Base-by-base conservation (phyloP, 768 basidiomycete genomes). In the Phlebiopsis gigantea region DNA sequence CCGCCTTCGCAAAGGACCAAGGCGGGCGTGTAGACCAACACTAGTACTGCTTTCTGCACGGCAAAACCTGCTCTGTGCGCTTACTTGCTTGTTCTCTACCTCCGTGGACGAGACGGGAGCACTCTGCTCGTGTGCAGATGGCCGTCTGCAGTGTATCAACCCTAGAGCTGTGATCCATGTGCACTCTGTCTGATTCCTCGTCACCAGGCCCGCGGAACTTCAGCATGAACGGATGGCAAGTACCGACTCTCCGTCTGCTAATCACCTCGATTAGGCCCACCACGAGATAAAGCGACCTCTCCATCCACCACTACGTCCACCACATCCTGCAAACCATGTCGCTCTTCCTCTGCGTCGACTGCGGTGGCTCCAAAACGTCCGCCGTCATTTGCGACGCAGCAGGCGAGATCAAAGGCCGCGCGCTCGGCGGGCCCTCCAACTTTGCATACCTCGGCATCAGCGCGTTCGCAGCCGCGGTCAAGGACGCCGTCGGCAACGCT, bases 331-430 rank as follows among this genome's bases (percentile, higher is more conserved):
- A n/a, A 39, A 8, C 52, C 51, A 69, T 69, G 68, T 64, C 68
- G 25, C 65, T 89, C 63, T 88, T 81, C 66, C 84, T 93, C 61
- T 92, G 87, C 65, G 85, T 89, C 60, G 91, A 93, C 71, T 93
- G 91, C 59, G 93, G 93, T 28, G 93, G 90, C 21, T 90, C 90
- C 44, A 96, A 95, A 74, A 93, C 93, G 9, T 80, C 87, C 25
- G 88, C 80, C 5, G 88, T 81, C 57, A 81, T 95, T 68, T 77
- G 77, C 58, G 76, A 85, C 66, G 62, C 66, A 19, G 61, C 75
- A 2, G 88, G 90, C 60, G 70, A 72, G 4, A 78, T 91, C 62
- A 57, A 90, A 44, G 85, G 84, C 1, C 84, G 87, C 44, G 89
- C 83, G 1, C 68, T 75, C 17, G 84, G 83, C 7, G 90, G 90